A percentile compares a stretch with the other conserved stretches of the same genome.
phyloP scores from a whole-genome alignment of 1,284 basidiomycete genomes.

The Austroboletus novae-zelandiae region DNA sequence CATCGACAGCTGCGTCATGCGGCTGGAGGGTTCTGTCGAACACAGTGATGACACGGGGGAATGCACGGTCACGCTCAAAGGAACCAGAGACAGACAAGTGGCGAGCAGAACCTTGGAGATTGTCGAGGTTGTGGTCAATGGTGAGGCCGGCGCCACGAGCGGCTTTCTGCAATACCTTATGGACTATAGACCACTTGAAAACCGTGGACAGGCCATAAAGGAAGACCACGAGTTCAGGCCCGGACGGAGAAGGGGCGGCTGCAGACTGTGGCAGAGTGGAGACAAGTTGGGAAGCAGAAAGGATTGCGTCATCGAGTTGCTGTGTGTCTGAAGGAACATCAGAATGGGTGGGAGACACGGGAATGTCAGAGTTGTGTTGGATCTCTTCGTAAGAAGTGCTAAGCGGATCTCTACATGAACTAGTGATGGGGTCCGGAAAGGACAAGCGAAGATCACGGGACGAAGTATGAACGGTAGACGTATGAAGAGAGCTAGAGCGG shows the following conservation, averaged over 20 bases:
- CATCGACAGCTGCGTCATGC: constrained; percentile 36
- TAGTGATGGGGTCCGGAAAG: constrained; percentile 74
- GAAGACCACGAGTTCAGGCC: constrained; percentile 52
- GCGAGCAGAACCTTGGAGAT: constrained; percentile 23
- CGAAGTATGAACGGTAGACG: constrained; percentile 53
- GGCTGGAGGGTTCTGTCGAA: constrained; percentile 49
- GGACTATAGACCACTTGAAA: constrained; percentile 57
- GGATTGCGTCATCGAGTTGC: constrained; percentile 26
- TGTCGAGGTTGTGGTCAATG: constrained; percentile 16
- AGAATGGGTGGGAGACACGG: constrained; percentile 15
- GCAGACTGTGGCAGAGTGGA: constrained; percentile 32
- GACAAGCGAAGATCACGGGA: constrained; percentile 70
- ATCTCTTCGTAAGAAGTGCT: constrained; percentile 32
- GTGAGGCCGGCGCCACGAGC: constrained; percentile 30
- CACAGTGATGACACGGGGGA: constrained; percentile 43
- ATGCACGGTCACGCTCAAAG: constrained; percentile 19
- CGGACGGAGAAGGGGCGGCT: constrained; percentile 19
- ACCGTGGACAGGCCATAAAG: constrained; percentile 58
- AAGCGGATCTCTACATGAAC: constrained; percentile 46
- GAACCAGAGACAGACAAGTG: constrained; percentile 23
- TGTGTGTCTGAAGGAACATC: constrained; percentile 9
- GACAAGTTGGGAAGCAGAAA: constrained; percentile 18
- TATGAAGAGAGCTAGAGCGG: constrained; percentile 55
- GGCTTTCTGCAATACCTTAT: constrained; percentile 49
- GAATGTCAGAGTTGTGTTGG: constrained; percentile 10